These are phyloP conservation scores for Suhomyces kilbournensis DNA, from an alignment of 805 yeast species.

Conservation along the genomic window DNA sequence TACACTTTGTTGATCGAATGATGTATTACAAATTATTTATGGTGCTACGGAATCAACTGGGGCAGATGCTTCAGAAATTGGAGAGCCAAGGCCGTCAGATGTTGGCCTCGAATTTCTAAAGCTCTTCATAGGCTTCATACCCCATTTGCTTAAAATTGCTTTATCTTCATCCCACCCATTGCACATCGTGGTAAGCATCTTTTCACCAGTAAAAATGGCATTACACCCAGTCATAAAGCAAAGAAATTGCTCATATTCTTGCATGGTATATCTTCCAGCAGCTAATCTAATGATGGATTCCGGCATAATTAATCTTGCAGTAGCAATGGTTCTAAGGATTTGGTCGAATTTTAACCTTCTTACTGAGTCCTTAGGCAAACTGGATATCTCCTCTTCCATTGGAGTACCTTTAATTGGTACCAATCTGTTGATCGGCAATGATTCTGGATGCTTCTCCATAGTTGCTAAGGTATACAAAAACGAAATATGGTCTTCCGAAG, in stretches of 20 bases:
- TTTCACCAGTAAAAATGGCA: constrained; percentile 78
- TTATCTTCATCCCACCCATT: constrained; percentile 83
- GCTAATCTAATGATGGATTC: constrained; percentile 67
- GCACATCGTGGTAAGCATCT: constrained; percentile 79
- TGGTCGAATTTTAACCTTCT: constrained; percentile 56
- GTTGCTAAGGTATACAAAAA: constrained; percentile 66
- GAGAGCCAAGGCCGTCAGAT: neutral
- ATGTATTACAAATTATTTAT: neutral
- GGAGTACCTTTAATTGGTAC: constrained; percentile 83
- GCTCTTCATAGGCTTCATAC: constrained; percentile 51
- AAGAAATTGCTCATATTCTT: constrained; percentile 68
- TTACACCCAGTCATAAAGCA: constrained; percentile 78
- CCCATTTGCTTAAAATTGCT: constrained; percentile 67
- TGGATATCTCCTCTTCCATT: constrained; percentile 52
- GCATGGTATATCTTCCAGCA: constrained; percentile 81
- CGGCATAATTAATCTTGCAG: constrained; percentile 77
- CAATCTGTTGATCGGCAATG: constrained; percentile 73
- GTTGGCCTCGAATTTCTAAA: neutral
- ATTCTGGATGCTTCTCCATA: constrained; percentile 73
- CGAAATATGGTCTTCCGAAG: constrained; percentile 65
- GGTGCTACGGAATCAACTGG: neutral
- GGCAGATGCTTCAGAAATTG: neutral
- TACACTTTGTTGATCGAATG: neutral
- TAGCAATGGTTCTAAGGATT: constrained; percentile 66
- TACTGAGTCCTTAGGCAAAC: constrained; percentile 28